phyloP scores from a whole-genome alignment of 768 basidiomycete species.

The Gelatoporia subvermispora region DNA sequence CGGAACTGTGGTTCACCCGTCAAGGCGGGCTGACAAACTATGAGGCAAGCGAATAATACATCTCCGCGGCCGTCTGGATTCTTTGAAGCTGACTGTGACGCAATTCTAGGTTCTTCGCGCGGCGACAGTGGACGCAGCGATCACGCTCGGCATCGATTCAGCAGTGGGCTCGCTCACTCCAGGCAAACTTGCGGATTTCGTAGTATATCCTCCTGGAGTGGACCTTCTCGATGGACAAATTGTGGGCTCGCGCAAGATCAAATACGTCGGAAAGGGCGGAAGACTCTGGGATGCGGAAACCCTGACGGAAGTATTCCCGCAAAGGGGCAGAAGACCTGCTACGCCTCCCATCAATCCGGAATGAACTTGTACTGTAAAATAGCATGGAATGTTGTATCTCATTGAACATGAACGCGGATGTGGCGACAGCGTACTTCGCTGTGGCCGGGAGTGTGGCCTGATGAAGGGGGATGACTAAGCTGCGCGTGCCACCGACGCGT shows the following conservation, averaged over 20 bases:
- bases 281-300: conserved; percentile 63
- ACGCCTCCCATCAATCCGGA: conserved; percentile 58
- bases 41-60: conserved; percentile 39
- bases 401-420: too few species aligned
- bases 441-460: too few species aligned
- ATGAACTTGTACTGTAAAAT: conserved; percentile 21
- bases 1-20: conserved; percentile 63
- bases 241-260: conserved; percentile 43
- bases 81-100: neutral
- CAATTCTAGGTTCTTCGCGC: conserved; percentile 53
- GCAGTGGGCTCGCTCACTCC: conserved; percentile 59
- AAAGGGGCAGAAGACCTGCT: conserved; percentile 47
- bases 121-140: conserved; percentile 62
- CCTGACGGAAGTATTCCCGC: conserved; percentile 72
- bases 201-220: conserved; percentile 59
- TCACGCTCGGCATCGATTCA: conserved; percentile 54
- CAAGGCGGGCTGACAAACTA: conserved; percentile 66
- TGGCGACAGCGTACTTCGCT: too few species aligned
- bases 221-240: conserved; percentile 54
- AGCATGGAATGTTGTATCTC: too few species aligned
- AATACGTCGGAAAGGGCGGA: conserved; percentile 61
- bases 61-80: neutral
- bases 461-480: too few species aligned
- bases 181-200: conserved; percentile 69
- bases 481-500: conserved; percentile 17